These are phyloP conservation scores for Mycotypha africana DNA, from an alignment of 371 early-diverging fungal species.

Conservation along the genomic window DNA sequence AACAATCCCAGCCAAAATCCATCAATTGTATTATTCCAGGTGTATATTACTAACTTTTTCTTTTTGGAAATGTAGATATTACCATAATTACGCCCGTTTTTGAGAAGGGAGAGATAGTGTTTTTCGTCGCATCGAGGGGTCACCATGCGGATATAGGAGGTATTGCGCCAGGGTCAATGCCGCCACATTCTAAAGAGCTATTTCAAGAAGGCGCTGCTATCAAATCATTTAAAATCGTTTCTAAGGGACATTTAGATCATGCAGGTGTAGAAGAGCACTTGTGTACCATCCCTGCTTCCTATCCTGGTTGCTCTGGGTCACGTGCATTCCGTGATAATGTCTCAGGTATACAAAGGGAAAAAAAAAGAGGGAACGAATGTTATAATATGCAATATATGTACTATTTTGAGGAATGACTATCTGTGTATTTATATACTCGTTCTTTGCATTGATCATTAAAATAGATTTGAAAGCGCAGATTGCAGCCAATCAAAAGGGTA, in stretches of 20 bases:
- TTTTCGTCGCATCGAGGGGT: slow-evolving; percentile 93
- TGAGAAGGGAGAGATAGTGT: slow-evolving; percentile 69
- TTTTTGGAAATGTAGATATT: slow-evolving; percentile 52
- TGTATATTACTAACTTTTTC: too few species aligned
- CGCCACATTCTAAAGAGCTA: slow-evolving; percentile 81
- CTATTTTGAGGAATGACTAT: too few species aligned
- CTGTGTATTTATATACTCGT: too few species aligned
- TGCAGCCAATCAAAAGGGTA: slow-evolving; percentile 95
- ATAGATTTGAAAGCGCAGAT: slow-evolving; percentile 90
- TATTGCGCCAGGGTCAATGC: slow-evolving; percentile 77
- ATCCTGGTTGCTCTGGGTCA: slow-evolving; percentile 85
- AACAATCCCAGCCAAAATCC: too few species aligned
- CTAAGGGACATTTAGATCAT: slow-evolving; percentile 72
- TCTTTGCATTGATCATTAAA: neutral
- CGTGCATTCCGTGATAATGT: slow-evolving; percentile 83
- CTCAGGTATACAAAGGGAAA: slow-evolving; percentile 52
- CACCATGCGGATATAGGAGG: slow-evolving; percentile 98
- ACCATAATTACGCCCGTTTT: slow-evolving; percentile 98
- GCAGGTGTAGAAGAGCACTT: slow-evolving; percentile 69
- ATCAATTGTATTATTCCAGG: too few species aligned
- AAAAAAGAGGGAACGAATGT: too few species aligned
- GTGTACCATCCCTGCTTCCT: slow-evolving; percentile 75
- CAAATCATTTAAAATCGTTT: slow-evolving; percentile 84
- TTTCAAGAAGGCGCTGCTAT: slow-evolving; percentile 94
- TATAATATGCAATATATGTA: too few species aligned